A percentile compares a stretch with the other conserved stretches of the same genome.
Conservation (phyloP, 768 basidiomycete species). For the Lactarius hengduanensis region DNA sequence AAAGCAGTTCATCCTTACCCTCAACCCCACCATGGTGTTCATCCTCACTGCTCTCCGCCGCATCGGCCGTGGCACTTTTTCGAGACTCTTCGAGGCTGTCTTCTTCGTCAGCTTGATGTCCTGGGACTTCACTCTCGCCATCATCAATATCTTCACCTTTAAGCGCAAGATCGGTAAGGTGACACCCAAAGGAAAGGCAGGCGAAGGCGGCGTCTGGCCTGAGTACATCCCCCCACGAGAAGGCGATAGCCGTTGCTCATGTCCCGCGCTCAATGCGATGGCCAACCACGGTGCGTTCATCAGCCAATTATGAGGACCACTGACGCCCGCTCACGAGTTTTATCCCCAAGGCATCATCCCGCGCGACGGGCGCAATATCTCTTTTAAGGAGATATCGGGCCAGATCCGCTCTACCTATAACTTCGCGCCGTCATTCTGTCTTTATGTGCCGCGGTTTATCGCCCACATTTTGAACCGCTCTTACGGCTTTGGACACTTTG, state of each 20-base stretch:
- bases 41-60: constrained; percentile 25
- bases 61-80: constrained; percentile 15
- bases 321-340: background rate
- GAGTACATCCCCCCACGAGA: constrained; percentile 56
- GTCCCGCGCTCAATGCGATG: constrained; percentile 76
- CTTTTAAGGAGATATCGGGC: constrained; percentile 48
- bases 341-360: constrained; percentile 43
- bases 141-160: constrained; percentile 52
- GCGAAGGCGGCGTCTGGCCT: constrained; percentile 65
- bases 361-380: constrained; percentile 67
- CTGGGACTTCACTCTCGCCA: constrained; percentile 53
- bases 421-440: constrained; percentile 65
- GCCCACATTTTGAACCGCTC: constrained; percentile 56
- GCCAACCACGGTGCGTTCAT: constrained; percentile 68
- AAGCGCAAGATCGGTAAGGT: constrained; percentile 53
- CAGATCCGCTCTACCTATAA: constrained; percentile 61
- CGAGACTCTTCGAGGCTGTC: constrained; percentile 1
- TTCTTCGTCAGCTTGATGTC: constrained; percentile 36
- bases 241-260: constrained; percentile 69
- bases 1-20: background rate
- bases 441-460: constrained; percentile 59
- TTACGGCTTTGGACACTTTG: constrained; percentile 57
- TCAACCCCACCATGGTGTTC: constrained; percentile 7
- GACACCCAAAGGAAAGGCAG: constrained; percentile 53
- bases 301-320: background rate